Base-by-base conservation (phyloP, 1,139 yeast species). In the Protomyces arabidopsidicola region DNA sequence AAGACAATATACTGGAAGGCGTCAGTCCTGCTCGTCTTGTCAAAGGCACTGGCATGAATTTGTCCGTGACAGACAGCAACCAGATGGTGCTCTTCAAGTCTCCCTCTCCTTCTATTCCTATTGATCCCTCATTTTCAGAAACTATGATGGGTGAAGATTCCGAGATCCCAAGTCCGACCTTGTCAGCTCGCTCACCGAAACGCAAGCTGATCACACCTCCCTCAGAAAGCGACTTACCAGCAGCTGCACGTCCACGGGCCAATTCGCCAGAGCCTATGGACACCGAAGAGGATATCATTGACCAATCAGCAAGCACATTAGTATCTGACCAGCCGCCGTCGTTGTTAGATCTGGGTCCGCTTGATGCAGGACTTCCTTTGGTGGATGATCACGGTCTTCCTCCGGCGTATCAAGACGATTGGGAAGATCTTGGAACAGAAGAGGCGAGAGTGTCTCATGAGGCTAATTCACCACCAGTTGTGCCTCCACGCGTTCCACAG, bases 1-100 rank as follows among this genome's bases (percentile, higher is more conserved):
- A 69, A 16, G 66, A 65, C 45, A 65, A 42, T 9, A 59, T 39
- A 24, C 67, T 67, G 9, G 68, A 35, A 36, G 54, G 55, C n/a
- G 27, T 38, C 35, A 50, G 65, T 9, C 67, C 63, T 6, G 10
- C 22, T n/a, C 48, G 18, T 5, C 48, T 42, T 8, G 48, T 42
- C 22, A 42, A 42, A 42, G 48, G 48, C 20, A 42, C 48, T 2
- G 48, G 48, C 20, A 42, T 42, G 27, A 20, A 42, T 42, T 18
- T 42, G 22, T 24, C 48, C 12, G 48, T 42, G 22, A 42, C 48
- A 5, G 48, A 18, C 48, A 42, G 22, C 22, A 42, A 42, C 24
- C 48, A 42, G 18, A 42, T 42, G 48, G 48, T 42, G 22, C 48
- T 42, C 24, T 42, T 42, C 22, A 16, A 42, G 14, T 10, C 14